Percentiles rank a stretch among this genome's conserved stretches.
Conservation (phyloP, 176 grass and related monocot species). For the Pharus latifolius region DNA sequence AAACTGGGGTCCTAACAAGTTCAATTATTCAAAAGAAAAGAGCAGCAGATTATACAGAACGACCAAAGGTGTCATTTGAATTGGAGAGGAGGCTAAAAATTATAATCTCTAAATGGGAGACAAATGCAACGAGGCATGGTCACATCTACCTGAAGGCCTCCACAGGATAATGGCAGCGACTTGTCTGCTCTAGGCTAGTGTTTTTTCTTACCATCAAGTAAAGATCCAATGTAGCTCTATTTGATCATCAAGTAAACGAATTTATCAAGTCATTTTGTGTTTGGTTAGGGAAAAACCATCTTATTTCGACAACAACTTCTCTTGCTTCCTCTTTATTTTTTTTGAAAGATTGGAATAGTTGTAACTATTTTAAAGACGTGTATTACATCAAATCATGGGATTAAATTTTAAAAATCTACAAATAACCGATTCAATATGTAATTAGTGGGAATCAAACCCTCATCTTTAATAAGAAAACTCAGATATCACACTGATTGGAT, state of each 20-base stretch:
- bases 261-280: not conserved
- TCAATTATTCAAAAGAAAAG: constrained; percentile 24
- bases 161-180: constrained; percentile 10
- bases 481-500: not conserved
- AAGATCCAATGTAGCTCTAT: too few species aligned
- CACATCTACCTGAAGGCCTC: constrained; percentile 34
- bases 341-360: too few species aligned
- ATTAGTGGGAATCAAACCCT: too few species aligned
- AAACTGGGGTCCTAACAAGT: too few species aligned
- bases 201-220: not conserved
- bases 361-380: too few species aligned
- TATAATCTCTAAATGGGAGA: not conserved
- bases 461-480: too few species aligned
- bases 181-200: constrained; percentile 17
- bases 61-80: constrained; percentile 3
- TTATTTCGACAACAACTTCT: not conserved
- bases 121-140: constrained; percentile 25
- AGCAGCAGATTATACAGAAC: not conserved
- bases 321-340: not conserved
- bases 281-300: not conserved
- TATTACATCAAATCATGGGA: too few species aligned
- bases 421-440: too few species aligned
- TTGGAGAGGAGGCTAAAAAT: not conserved
- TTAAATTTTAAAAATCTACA: too few species aligned
- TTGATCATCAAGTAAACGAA: too few species aligned